Conservation (phyloP, 1,284 basidiomycete genomes). For the Irpex lacteus region DNA sequence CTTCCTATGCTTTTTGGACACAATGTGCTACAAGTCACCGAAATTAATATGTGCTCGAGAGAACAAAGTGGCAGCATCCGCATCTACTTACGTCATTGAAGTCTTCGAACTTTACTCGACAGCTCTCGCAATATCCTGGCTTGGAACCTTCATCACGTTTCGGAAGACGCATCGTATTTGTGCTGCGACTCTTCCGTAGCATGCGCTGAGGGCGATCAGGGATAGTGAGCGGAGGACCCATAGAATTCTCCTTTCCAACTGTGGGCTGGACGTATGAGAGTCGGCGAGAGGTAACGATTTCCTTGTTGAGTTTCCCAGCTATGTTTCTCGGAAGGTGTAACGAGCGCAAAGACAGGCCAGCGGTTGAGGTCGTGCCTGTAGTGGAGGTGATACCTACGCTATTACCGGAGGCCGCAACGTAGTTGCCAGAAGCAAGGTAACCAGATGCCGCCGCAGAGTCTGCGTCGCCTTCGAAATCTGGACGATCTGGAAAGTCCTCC, state of each 20-base stretch:
- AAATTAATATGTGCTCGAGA: constrained; percentile 5
- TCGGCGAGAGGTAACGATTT: constrained; percentile 63
- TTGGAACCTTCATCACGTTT: constrained; percentile 84
- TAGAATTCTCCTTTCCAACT: constrained; percentile 39
- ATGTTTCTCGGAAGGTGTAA: constrained; percentile 51
- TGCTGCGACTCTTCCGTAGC: constrained; percentile 74
- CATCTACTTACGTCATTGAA: constrained; percentile 69
- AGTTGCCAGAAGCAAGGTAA: constrained; percentile 62
- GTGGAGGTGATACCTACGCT: constrained; percentile 91
- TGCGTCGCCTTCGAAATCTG: constrained; percentile 43
- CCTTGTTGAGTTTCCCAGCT: constrained; percentile 55
- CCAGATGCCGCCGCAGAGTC: constrained; percentile 69
- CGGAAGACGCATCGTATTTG: constrained; percentile 69
- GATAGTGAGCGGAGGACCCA: constrained; percentile 65
- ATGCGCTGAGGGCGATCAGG: constrained; percentile 48
- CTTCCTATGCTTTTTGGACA: constrained; percentile 75
- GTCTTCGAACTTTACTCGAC: constrained; percentile 87
- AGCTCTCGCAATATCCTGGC: constrained; percentile 98
- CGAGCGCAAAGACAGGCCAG: constrained; percentile 41
- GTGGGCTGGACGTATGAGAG: constrained; percentile 31
- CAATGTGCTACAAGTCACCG: constrained; percentile 72
- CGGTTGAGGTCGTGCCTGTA: constrained; percentile 83
- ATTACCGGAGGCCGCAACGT: constrained; percentile 91
- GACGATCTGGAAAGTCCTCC: constrained; percentile 38
- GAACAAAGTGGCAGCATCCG: neutral